Base-by-base conservation (phyloP, 805 yeast species). In the Pichia manshurica region DNA sequence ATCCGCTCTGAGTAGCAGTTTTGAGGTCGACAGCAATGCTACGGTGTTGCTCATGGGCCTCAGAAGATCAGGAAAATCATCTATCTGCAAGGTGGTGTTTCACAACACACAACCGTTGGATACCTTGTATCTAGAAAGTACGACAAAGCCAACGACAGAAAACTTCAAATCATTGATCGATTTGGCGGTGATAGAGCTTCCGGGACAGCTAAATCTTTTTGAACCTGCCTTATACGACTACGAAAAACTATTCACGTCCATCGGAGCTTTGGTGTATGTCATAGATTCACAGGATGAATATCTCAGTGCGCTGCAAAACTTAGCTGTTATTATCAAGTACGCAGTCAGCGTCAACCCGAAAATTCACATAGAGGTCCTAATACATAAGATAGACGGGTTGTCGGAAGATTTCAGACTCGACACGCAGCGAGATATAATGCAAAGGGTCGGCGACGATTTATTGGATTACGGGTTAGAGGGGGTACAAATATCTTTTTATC, bases 241-340 rank as follows among this genome's bases (percentile, higher is more conserved):
- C 21, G 89, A 82, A 52, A 72, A 82, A 51, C 66, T 90, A 23
- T 90, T 91, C 59, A 73, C 82, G 38, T 80, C 84, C 39, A 88
- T 89, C 13, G 96, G 96, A 17, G 93, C 96, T 0, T 72, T 93
- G 25, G 93, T 93, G 2, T 93, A 93, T 61, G 96, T 93, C 36
- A 89, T 93, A 52, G 99, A 93, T 66, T 79, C 90, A 10, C 97
- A 89, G 64, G 98, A 91, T 68, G 99, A 93, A 63, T 93, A 93
- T 65, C 69, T 90, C 54, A 84, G 88, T 64, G 96, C 98, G 0
- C 73, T 93, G 41, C 88, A 95, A 23, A 90, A 89, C 61, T 69
- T 93, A 42, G 87, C 91, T 4, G 83, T 84, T 73, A 88, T 93
- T 52, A 84, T 90, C 50, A 93, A 87, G 60, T 85, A 82, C 57